Evolutionary conservation across 345 rosid genomes (phyloP).

Genomic region (Carallia pectinifolia): DNA sequence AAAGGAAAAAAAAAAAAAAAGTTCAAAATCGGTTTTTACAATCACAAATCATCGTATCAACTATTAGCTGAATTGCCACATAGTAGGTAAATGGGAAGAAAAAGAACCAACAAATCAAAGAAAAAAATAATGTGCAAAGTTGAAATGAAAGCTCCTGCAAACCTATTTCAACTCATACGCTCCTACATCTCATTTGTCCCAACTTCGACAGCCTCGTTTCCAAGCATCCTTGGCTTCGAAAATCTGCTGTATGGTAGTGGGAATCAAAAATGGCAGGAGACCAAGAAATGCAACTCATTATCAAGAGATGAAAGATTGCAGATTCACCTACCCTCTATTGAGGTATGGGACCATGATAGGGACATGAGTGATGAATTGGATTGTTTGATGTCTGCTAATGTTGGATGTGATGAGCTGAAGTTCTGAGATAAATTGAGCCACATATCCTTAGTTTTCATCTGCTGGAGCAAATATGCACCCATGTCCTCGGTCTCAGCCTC

Average conservation of each 20-base stretch:
- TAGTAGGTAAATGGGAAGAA: too few relatives aligned
- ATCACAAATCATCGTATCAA: neutral
- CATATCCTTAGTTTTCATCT: constrained; percentile 27
- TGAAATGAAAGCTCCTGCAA: neutral
- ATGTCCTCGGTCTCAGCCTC: constrained; percentile 49
- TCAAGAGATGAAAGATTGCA: neutral
- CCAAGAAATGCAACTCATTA: neutral
- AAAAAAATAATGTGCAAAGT: neutral
- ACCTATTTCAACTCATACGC: neutral
- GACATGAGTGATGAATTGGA: constrained; percentile 41
- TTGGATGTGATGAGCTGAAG: constrained; percentile 43
- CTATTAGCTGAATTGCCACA: neutral
- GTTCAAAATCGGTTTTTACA: neutral
- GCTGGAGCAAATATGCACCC: constrained; percentile 50
- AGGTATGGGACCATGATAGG: constrained; percentile 36
- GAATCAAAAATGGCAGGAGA: neutral
- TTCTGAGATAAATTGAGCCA: constrained; percentile 33
- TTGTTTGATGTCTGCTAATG: constrained; percentile 42
- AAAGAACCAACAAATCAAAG: neutral
- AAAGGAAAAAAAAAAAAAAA: neutral
- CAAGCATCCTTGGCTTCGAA: neutral
- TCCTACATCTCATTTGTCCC: constrained; percentile 9
- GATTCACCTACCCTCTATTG: constrained; percentile 44
- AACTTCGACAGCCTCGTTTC: constrained; percentile 14
- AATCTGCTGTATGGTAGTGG: constrained; percentile 12